A percentile compares a stretch with the other conserved stretches of the same genome.
phyloP scores from a whole-genome alignment of 306 rosid species.

The Prunus salicina region DNA sequence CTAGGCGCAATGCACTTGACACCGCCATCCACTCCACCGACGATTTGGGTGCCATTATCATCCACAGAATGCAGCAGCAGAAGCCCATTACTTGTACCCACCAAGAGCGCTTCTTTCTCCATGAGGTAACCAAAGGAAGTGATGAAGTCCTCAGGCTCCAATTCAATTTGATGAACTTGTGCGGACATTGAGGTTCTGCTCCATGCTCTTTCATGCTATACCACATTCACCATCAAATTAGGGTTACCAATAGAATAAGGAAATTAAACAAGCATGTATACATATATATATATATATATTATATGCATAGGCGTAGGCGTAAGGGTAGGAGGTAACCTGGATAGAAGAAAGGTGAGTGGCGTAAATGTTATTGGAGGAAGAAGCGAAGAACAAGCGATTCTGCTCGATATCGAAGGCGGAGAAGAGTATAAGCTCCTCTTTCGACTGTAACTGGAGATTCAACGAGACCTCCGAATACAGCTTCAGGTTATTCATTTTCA shows the following conservation, averaged over 20 bases:
- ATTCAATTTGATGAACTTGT: constrained; percentile 45
- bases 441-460: constrained; percentile 44
- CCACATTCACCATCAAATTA: constrained; percentile 8
- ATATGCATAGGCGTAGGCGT: neutral
- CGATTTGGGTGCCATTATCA: constrained; percentile 48
- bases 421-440: constrained; percentile 49
- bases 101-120: constrained; percentile 88
- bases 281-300: neutral
- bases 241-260: neutral
- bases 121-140: constrained; percentile 78
- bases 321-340: constrained; percentile 40
- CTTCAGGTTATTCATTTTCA: constrained; percentile 72
- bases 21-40: constrained; percentile 83
- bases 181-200: constrained; percentile 35
- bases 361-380: constrained; percentile 65
- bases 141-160: constrained; percentile 60
- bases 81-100: constrained; percentile 70
- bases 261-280: neutral
- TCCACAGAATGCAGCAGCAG: constrained; percentile 65
- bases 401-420: constrained; percentile 81
- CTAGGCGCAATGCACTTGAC: constrained; percentile 74
- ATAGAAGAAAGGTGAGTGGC: constrained; percentile 64
- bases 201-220: constrained; percentile 59
- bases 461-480: constrained; percentile 57
- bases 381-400: constrained; percentile 83